Percentiles rank a stretch among this genome's conserved stretches.
Conservation (phyloP, 2,329 filamentous ascomycete species). For the Epicoccum sorghinum region DNA sequence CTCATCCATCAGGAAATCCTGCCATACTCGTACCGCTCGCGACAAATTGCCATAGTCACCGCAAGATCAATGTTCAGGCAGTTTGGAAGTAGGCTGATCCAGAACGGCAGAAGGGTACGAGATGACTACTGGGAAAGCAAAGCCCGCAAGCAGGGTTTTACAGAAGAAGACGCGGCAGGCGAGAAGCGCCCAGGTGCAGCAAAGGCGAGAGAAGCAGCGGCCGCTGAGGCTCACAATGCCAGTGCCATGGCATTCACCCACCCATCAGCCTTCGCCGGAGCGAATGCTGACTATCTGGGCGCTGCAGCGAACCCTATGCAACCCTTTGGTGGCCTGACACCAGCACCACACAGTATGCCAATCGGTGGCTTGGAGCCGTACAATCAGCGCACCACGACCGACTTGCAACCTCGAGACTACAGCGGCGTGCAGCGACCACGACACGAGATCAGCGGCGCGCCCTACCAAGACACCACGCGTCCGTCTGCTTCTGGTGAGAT, state of each 20-base stretch:
- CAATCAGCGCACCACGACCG: constrained; percentile 77
- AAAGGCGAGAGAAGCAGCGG: constrained; percentile 82
- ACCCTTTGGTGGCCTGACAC: constrained; percentile 63
- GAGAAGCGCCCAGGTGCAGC: constrained; percentile 94
- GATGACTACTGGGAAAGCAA: constrained; percentile 99
- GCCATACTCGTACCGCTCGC: constrained; percentile 96
- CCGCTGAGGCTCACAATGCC: constrained; percentile 65
- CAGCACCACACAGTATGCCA: constrained; percentile 73
- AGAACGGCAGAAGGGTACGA: constrained; percentile 85
- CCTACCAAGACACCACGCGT: constrained; percentile 84
- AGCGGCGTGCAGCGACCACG: constrained; percentile 82
- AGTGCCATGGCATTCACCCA: constrained; percentile 52
- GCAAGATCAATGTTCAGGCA: constrained; percentile 98
- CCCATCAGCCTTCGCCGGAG: constrained; percentile 37
- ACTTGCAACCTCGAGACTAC: constrained; percentile 79
- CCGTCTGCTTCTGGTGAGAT: constrained; percentile 78
- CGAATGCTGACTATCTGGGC: constrained; percentile 43
- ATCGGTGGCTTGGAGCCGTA: constrained; percentile 69
- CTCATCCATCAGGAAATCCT: constrained; percentile 93
- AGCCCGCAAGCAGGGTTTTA: constrained; percentile 96
- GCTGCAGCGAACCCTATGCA: constrained; percentile 40
- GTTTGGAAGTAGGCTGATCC: constrained; percentile 92
- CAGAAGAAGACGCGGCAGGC: constrained; percentile 91
- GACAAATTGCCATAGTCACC: constrained; percentile 97
- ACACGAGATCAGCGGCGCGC: constrained; percentile 84